Evolutionary conservation across 2,329 filamentous ascomycete genomes (phyloP).

Genomic region (Fusarium veterinarium): DNA sequence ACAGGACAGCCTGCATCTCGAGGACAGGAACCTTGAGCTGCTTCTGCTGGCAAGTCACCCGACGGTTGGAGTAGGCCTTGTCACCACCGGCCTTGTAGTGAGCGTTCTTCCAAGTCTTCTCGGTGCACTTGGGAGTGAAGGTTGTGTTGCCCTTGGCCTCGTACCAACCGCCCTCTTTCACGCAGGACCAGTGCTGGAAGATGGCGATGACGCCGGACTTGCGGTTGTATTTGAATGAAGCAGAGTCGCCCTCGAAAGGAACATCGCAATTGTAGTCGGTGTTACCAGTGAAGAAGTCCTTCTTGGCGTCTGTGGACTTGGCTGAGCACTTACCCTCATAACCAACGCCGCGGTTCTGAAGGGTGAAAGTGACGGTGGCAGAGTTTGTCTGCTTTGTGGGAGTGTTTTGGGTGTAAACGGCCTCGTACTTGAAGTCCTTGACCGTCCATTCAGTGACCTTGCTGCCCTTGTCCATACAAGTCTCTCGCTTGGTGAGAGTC

Average conservation of each 20-base stretch:
- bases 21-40: conserved; percentile 43
- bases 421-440: conserved; percentile 59
- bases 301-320: conserved; percentile 53
- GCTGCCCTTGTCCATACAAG: conserved; percentile 41
- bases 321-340: conserved; percentile 55
- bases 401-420: conserved; percentile 59
- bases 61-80: conserved; percentile 46
- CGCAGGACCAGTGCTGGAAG: conserved; percentile 63
- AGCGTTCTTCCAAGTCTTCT: conserved; percentile 45
- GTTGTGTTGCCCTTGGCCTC: conserved; percentile 45
- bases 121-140: conserved; percentile 45
- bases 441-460: conserved; percentile 53
- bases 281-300: conserved; percentile 63
- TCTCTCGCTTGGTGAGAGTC: conserved; percentile 18
- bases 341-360: conserved; percentile 59
- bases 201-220: conserved; percentile 53
- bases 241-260: conserved; percentile 44
- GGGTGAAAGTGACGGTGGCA: conserved; percentile 60
- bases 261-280: conserved; percentile 57
- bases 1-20: conserved; percentile 47
- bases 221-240: conserved; percentile 58
- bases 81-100: conserved; percentile 47
- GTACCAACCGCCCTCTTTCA: conserved; percentile 52
- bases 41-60: conserved; percentile 44
- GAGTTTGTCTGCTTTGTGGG: conserved; percentile 61